Conservation (phyloP, 208 protist genomes). For the Trypanosoma lewisi region DNA sequence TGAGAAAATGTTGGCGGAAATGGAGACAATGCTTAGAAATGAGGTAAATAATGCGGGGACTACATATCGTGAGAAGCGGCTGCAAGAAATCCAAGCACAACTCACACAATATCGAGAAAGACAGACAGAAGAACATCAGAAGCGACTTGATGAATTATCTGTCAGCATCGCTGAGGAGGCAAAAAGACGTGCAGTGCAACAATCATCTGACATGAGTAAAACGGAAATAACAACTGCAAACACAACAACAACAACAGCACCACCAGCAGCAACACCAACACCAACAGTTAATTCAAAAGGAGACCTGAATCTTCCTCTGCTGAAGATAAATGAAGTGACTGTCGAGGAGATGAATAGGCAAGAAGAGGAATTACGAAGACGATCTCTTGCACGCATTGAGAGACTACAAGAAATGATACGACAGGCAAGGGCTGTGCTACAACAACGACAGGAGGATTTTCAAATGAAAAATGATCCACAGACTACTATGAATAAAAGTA, state of each 20-base stretch:
- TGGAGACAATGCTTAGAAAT: conserved; percentile 19
- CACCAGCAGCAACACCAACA: neutral
- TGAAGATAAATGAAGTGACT: conserved; percentile 10
- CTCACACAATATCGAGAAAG: conserved; percentile 2
- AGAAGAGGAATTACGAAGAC: conserved; percentile 11
- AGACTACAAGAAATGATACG: conserved; percentile 11
- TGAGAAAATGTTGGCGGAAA: conserved; percentile 26
- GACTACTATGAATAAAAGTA: neutral
- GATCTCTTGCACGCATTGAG: conserved; percentile 14
- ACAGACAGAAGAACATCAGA: conserved; percentile 3
- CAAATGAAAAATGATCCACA: neutral
- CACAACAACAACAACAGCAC: too few relatives aligned
- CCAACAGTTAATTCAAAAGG: neutral
- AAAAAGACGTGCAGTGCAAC: neutral
- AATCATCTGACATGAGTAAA: neutral
- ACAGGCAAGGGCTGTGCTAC: conserved; percentile 8
- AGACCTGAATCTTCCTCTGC: neutral
- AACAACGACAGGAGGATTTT: conserved; percentile 5
- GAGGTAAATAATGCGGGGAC: conserved; percentile 10
- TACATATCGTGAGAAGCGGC: conserved; percentile 9
- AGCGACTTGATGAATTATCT: neutral
- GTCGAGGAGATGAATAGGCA: conserved; percentile 13
- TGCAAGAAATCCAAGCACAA: conserved; percentile 9
- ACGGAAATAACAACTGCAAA: too few relatives aligned
- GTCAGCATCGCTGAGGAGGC: neutral